phyloP scores from a whole-genome alignment of 2,329 filamentous ascomycete species.

The Cryphonectria carpinicola region DNA sequence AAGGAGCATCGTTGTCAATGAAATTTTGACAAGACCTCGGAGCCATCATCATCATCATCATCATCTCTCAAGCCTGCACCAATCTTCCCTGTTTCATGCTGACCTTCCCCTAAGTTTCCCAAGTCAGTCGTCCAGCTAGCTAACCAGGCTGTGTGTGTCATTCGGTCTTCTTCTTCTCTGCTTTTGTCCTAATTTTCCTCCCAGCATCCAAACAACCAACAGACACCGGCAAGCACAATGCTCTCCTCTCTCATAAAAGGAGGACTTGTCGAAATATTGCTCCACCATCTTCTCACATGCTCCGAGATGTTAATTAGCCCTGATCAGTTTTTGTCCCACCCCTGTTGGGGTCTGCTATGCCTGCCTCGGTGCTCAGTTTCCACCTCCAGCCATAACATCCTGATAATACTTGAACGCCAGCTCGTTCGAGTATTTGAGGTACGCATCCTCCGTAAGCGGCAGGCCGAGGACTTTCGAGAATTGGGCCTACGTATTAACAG shows the following conservation, averaged over 20 bases:
- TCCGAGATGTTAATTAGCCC: not conserved
- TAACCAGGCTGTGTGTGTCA: not conserved
- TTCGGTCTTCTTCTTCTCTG: not conserved
- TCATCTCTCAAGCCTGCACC: not conserved
- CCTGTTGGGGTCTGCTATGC: not conserved
- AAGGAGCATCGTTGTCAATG: not conserved
- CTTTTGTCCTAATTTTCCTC: not conserved
- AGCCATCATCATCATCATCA: not conserved
- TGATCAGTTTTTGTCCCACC: not conserved
- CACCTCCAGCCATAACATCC: slow-evolving; percentile 62
- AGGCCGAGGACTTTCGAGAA: slow-evolving; percentile 58
- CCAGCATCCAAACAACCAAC: not conserved
- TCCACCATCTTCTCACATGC: not conserved
- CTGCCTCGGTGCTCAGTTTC: slow-evolving; percentile 27
- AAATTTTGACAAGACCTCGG: not conserved
- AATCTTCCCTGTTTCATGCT: not conserved
- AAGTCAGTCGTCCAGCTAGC: not conserved
- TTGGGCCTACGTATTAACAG: slow-evolving; percentile 43
- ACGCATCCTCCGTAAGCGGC: slow-evolving; percentile 73
- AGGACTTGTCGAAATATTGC: not conserved
- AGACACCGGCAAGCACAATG: not conserved
- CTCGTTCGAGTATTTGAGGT: slow-evolving; percentile 71
- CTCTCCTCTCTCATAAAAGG: not conserved
- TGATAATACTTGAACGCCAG: slow-evolving; percentile 72
- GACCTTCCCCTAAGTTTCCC: not conserved